Conservation (phyloP, 2,329 filamentous ascomycete genomes). For the Fusarium robinianum region DNA sequence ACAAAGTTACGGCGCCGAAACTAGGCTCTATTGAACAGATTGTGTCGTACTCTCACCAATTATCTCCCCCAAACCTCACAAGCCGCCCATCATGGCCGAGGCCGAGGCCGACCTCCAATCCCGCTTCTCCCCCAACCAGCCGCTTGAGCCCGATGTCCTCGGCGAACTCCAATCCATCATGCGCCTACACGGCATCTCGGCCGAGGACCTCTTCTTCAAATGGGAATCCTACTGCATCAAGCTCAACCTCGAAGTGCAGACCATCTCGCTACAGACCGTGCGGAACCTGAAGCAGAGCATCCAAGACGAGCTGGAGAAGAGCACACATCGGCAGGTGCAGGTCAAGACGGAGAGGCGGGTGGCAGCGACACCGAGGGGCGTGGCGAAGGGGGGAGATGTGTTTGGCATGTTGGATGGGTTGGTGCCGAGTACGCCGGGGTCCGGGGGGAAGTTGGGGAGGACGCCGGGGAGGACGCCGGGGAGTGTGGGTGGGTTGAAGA, state of each 20-base stretch:
- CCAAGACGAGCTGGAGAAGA: constrained; percentile 81
- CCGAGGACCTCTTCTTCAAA: constrained; percentile 94
- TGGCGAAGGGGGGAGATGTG: constrained; percentile 65
- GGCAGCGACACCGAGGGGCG: constrained; percentile 65
- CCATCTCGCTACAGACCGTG: constrained; percentile 69
- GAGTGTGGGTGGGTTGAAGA: constrained; percentile 40
- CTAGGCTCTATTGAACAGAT: no score
- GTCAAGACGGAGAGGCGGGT: constrained; percentile 66
- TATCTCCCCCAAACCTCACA: background rate
- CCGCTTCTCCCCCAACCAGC: constrained; percentile 44
- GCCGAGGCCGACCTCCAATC: constrained; percentile 43
- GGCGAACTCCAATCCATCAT: constrained; percentile 84
- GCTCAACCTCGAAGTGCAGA: constrained; percentile 80
- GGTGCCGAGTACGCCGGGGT: constrained; percentile 64
- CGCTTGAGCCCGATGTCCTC: constrained; percentile 76
- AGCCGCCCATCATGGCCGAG: constrained; percentile 44
- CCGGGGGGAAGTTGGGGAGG: constrained; percentile 50
- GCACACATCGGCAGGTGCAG: constrained; percentile 67
- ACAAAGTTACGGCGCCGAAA: no score
- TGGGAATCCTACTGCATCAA: constrained; percentile 99
- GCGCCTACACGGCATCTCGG: constrained; percentile 76
- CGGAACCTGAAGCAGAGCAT: constrained; percentile 84
- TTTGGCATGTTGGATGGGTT: constrained; percentile 82
- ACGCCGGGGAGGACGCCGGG: constrained; percentile 41
- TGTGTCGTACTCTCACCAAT: no score